A percentile compares a stretch with the other conserved stretches of the same genome.
These are phyloP conservation scores for Sesbania bispinosa DNA, from an alignment of 306 rosid species.

Conservation along the genomic window DNA sequence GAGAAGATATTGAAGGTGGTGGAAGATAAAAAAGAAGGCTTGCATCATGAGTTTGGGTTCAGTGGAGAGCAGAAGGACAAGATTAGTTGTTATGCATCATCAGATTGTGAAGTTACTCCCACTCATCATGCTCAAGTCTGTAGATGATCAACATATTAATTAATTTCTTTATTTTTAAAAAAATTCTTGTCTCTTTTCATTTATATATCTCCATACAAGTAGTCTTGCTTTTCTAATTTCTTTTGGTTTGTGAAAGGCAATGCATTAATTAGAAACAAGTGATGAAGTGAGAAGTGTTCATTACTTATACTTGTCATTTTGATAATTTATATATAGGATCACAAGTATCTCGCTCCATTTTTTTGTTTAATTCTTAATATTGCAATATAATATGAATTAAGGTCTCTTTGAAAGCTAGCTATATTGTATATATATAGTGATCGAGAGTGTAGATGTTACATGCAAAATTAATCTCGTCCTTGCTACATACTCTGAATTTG, in stretches of 20 bases:
- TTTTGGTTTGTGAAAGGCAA: not conserved
- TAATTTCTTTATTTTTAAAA: not conserved
- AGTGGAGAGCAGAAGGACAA: conserved; percentile 22
- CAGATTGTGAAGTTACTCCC: conserved; percentile 49
- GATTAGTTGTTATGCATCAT: conserved; percentile 3
- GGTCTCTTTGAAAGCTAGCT: not conserved
- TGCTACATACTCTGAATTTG: not conserved
- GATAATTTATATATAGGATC: not conserved
- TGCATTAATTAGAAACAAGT: not conserved
- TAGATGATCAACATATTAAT: conserved; percentile 29
- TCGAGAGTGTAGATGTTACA: not conserved
- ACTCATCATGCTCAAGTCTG: conserved; percentile 67
- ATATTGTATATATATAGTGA: not conserved
- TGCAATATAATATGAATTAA: not conserved
- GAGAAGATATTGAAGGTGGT: conserved; percentile 57
- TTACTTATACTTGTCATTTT: not conserved
- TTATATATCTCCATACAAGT: not conserved
- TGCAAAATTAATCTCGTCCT: not conserved
- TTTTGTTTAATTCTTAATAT: not conserved
- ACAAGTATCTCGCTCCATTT: too few relatives aligned
- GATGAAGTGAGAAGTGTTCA: not conserved
- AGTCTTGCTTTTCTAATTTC: not conserved
- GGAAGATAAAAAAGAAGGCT: conserved; percentile 41
- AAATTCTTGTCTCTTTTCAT: not conserved
- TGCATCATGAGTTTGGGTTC: conserved; percentile 26